These are phyloP conservation scores for Platanthera zijinensis DNA, from an alignment of 106 monocot genomes.

Conservation along the genomic window DNA sequence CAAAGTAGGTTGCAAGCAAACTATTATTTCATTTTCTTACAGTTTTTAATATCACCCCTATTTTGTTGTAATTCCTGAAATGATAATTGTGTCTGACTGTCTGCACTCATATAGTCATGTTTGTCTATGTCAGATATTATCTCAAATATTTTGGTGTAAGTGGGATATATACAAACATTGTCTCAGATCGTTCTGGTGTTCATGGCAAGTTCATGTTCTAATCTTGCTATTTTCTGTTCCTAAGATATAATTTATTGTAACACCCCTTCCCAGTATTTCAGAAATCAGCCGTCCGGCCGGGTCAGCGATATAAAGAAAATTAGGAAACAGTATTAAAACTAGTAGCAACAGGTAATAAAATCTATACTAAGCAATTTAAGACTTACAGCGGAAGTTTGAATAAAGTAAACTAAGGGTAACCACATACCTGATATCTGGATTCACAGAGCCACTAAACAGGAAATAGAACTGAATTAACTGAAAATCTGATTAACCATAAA, in stretches of 20 bases:
- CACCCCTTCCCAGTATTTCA: no score
- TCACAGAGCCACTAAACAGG: no score
- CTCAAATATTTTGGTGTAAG: background rate
- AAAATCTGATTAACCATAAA: no score
- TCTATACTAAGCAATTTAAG: no score
- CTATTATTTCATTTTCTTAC: background rate
- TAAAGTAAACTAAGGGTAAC: no score
- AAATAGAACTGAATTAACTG: no score
- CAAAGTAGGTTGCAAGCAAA: conserved; percentile 37
- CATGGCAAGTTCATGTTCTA: background rate
- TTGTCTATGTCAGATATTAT: background rate
- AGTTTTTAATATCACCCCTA: background rate
- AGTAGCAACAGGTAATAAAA: no score
- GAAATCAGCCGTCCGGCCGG: no score
- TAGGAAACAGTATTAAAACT: no score
- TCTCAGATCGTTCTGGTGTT: background rate
- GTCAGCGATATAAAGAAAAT: no score
- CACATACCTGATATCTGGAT: no score
- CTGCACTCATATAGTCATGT: background rate
- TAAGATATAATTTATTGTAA: background rate
- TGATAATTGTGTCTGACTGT: background rate
- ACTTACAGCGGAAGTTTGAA: no score
- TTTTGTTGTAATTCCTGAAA: background rate
- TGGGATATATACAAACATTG: background rate
- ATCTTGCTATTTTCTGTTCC: background rate